These are phyloP conservation scores for Cucumis hystrix DNA, from an alignment of 306 rosid species.

Conservation along the genomic window DNA sequence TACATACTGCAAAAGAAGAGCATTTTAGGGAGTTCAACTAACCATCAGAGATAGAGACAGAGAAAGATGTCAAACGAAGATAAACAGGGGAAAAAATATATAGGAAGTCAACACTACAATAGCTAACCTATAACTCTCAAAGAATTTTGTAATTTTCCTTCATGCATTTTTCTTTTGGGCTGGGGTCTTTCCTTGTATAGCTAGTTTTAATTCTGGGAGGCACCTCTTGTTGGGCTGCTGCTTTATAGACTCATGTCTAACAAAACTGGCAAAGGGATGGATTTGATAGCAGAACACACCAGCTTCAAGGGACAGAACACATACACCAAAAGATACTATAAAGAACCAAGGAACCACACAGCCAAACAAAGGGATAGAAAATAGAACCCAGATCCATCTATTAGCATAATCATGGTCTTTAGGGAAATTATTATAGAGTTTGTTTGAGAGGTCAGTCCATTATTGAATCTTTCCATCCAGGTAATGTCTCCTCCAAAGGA, in stretches of 20 bases:
- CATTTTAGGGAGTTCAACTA: not conserved
- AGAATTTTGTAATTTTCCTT: not conserved
- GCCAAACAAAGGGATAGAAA: not conserved
- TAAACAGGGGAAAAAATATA: too few species aligned
- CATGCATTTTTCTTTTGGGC: not conserved
- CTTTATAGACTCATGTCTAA: not conserved
- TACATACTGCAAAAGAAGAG: not conserved
- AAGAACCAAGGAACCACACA: not conserved
- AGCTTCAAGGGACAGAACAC: not conserved
- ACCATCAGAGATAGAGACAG: not conserved
- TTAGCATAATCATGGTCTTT: not conserved
- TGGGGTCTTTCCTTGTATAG: not conserved
- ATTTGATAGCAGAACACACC: not conserved
- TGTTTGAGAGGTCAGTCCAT: not conserved
- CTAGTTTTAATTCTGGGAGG: too few species aligned
- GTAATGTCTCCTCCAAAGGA: not conserved
- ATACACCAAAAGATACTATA: not conserved
- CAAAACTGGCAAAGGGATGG: not conserved
- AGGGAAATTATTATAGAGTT: not conserved
- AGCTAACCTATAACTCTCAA: not conserved
- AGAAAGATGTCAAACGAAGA: not conserved
- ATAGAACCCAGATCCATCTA: not conserved
- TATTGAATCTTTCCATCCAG: not conserved
- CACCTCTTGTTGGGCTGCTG: too few species aligned
- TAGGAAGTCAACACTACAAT: too few species aligned